A percentile compares a stretch with the other conserved stretches of the same genome.
Conservation (phyloP, 306 rosid species). For the Quercus engelmannii region DNA sequence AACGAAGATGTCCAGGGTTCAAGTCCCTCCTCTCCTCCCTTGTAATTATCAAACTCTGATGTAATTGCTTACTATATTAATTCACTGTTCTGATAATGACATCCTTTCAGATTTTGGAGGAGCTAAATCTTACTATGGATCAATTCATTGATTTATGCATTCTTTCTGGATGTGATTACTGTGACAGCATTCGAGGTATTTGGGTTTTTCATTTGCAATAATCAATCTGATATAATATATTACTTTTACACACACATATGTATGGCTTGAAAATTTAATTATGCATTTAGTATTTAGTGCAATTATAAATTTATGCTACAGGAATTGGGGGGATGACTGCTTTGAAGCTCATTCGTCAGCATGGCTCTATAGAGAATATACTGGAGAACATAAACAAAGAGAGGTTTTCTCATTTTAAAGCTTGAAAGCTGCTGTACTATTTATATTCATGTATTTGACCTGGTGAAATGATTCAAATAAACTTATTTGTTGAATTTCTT, state of each 20-base stretch:
- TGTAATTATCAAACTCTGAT: neutral
- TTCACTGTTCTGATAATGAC: conserved; percentile 21
- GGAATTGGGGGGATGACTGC: conserved; percentile 97
- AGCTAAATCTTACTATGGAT: conserved; percentile 76
- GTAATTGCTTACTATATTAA: conserved; percentile 3
- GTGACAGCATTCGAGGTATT: conserved; percentile 90
- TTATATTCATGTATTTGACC: conserved; percentile 7
- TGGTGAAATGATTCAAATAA: neutral
- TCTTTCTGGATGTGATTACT: conserved; percentile 96
- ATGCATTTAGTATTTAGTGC: conserved; percentile 9
- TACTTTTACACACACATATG: neutral
- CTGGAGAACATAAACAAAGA: conserved; percentile 83
- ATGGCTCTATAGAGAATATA: conserved; percentile 84
- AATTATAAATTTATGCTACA: conserved; percentile 32
- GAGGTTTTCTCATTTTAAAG: conserved; percentile 48
- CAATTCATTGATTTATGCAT: conserved; percentile 95
- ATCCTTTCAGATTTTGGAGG: conserved; percentile 78
- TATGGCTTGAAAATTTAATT: conserved; percentile 10
- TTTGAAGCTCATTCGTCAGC: conserved; percentile 90
- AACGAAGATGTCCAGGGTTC: too few relatives aligned
- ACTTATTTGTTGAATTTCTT: neutral
- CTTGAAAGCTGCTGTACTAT: neutral
- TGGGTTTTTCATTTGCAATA: conserved; percentile 10
- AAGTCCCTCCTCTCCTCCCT: too few relatives aligned
- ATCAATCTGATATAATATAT: neutral